Conservation (phyloP, 345 rosid genomes). For the Luvunga scandens region DNA sequence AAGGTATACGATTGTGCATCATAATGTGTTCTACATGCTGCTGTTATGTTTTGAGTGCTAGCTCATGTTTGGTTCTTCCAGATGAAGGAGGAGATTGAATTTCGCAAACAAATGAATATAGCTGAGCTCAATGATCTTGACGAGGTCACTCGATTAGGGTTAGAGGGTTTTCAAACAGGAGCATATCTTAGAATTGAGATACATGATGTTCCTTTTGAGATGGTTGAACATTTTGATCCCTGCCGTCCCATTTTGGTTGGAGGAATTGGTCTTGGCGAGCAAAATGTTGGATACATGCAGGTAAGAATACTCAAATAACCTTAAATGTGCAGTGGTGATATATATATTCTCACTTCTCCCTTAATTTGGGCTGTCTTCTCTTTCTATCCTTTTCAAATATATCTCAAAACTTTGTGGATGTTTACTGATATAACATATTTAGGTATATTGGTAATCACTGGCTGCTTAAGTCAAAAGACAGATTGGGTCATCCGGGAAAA, state of each 20-base stretch:
- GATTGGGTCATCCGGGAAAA: not conserved
- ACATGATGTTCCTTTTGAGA: slow-evolving; percentile 89
- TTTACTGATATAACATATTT: not conserved
- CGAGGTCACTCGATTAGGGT: slow-evolving; percentile 69
- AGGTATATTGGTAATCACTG: not conserved
- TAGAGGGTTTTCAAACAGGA: slow-evolving; percentile 86
- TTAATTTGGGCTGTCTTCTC: not conserved
- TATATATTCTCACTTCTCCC: not conserved
- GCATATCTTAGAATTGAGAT: slow-evolving; percentile 82
- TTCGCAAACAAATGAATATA: slow-evolving; percentile 74
- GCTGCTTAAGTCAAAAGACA: not conserved
- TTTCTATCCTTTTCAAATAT: not conserved
- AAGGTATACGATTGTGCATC: slow-evolving; percentile 45
- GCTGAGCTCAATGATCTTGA: slow-evolving; percentile 77
- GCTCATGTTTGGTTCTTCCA: slow-evolving; percentile 36
- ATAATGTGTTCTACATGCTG: not conserved
- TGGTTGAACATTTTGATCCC: slow-evolving; percentile 92
- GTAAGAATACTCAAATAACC: slow-evolving; percentile 33
- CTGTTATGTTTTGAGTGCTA: slow-evolving; percentile 8
- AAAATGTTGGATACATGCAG: slow-evolving; percentile 95
- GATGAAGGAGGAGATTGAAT: slow-evolving; percentile 76
- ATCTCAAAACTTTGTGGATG: not conserved
- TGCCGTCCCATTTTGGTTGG: slow-evolving; percentile 82
- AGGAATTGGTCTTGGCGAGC: slow-evolving; percentile 89
- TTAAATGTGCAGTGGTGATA: not conserved